These are phyloP conservation scores for Claviceps spartinae DNA, from an alignment of 2,329 filamentous ascomycete genomes.

Conservation along the genomic window DNA sequence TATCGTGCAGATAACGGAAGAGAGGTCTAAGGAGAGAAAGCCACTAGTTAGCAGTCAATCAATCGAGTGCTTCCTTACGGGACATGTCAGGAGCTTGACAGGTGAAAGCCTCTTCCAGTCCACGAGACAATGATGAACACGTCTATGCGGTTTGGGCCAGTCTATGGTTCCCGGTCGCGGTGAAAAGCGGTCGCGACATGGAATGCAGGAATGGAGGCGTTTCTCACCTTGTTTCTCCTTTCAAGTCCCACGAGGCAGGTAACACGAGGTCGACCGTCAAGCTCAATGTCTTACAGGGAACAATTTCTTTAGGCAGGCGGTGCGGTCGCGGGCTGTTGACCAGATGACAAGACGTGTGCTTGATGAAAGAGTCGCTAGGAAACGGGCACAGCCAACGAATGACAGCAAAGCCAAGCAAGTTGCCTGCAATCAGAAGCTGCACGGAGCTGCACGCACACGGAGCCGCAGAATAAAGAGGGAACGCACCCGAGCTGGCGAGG, in stretches of 20 bases:
- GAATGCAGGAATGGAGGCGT: background rate
- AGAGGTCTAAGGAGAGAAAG: background rate
- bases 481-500: conserved; percentile 3
- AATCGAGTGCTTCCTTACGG: background rate
- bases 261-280: conserved; percentile 1
- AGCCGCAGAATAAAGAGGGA: background rate
- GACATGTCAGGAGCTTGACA: background rate
- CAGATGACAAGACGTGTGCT: background rate
- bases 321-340: background rate
- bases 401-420: background rate
- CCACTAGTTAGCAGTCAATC: background rate
- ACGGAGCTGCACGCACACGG: background rate
- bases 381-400: background rate
- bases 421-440: background rate
- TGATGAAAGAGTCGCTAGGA: background rate
- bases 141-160: background rate
- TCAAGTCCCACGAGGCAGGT: background rate
- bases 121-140: background rate
- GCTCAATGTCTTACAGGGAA: conserved; percentile 2
- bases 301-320: background rate
- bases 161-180: background rate
- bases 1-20: background rate
- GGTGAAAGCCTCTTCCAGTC: background rate
- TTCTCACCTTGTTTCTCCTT: conserved; percentile 5
- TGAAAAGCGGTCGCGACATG: background rate